A percentile compares a stretch with the other conserved stretches of the same genome.
Evolutionary conservation across 768 basidiomycete species (phyloP).

Genomic region (Termitomyces sp.): DNA sequence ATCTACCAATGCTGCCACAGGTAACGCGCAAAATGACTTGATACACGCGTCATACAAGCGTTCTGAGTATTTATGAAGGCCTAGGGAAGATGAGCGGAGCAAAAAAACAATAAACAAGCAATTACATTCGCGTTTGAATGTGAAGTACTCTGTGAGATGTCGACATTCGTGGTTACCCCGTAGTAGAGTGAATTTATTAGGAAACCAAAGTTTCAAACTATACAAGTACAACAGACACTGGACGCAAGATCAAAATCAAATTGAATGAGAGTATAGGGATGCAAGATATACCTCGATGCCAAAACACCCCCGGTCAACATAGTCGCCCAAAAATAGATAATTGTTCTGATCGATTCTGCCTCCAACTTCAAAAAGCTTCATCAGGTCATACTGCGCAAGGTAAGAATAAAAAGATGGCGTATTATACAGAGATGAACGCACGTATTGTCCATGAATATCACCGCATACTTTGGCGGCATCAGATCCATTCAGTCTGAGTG

Average conservation of each 20-base stretch:
- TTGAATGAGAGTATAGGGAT: conserved; percentile 1
- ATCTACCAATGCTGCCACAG: conserved; percentile 90
- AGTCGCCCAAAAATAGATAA: conserved; percentile 95
- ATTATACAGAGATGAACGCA: conserved; percentile 25
- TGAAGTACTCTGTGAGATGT: conserved; percentile 96
- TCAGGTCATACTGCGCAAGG: conserved; percentile 79
- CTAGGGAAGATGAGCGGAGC: conserved; percentile 30
- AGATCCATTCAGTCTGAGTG: background rate
- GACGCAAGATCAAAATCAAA: conserved; percentile 17
- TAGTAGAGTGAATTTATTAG: conserved; percentile 75
- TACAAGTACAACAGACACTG: conserved; percentile 92
- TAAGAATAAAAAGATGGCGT: background rate
- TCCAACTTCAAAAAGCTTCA: conserved; percentile 97
- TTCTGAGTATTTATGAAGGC: conserved; percentile 86
- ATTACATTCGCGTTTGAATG: conserved; percentile 95
- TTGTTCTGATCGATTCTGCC: conserved; percentile 78
- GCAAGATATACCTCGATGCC: conserved; percentile 46
- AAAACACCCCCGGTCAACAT: conserved; percentile 96
- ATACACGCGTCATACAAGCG: conserved; percentile 91
- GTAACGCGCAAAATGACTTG: conserved; percentile 85
- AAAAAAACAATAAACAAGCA: background rate
- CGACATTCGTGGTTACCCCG: conserved; percentile 98
- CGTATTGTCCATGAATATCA: conserved; percentile 98
- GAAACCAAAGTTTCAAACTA: conserved; percentile 88
- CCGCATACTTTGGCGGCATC: conserved; percentile 70